Percentiles rank a stretch among this genome's conserved stretches.
Evolutionary conservation across 108 stramenopile species (phyloP).

Genomic region (Cyclotella kingstonii): DNA sequence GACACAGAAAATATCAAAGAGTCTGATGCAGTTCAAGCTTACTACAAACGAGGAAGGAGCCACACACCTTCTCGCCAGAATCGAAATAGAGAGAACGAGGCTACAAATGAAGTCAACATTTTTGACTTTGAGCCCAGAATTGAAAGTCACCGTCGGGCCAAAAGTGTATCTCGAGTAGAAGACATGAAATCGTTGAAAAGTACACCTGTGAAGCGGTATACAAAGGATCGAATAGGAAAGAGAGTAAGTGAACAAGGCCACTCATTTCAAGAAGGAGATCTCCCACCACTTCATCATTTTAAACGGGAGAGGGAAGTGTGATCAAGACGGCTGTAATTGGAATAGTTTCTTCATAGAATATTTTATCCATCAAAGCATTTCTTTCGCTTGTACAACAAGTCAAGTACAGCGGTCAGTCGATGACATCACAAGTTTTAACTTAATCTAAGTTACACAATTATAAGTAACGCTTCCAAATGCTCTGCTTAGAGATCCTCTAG

Average conservation of each 20-base stretch:
- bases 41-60: constrained; percentile 46
- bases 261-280: neutral
- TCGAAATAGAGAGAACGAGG: constrained; percentile 16
- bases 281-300: constrained; percentile 4
- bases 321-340: too few species aligned
- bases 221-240: constrained; percentile 6
- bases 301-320: too few species aligned
- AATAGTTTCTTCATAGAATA: too few species aligned
- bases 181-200: constrained; percentile 4
- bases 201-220: constrained; percentile 1
- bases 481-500: too few species aligned
- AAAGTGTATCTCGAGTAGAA: constrained; percentile 28
- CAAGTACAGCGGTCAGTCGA: too few species aligned
- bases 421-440: too few species aligned
- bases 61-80: constrained; percentile 33
- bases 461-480: too few species aligned
- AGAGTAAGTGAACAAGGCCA: neutral
- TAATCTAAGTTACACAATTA: too few species aligned
- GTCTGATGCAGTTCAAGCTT: constrained; percentile 7
- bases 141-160: constrained; percentile 25
- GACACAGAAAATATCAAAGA: constrained; percentile 5
- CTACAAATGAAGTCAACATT: constrained; percentile 4
- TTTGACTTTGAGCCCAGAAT: constrained; percentile 23
- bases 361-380: too few species aligned
- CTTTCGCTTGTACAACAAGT: too few species aligned